Conservation (phyloP, 1,139 yeast genomes). For the Protomyces pachydermus region DNA sequence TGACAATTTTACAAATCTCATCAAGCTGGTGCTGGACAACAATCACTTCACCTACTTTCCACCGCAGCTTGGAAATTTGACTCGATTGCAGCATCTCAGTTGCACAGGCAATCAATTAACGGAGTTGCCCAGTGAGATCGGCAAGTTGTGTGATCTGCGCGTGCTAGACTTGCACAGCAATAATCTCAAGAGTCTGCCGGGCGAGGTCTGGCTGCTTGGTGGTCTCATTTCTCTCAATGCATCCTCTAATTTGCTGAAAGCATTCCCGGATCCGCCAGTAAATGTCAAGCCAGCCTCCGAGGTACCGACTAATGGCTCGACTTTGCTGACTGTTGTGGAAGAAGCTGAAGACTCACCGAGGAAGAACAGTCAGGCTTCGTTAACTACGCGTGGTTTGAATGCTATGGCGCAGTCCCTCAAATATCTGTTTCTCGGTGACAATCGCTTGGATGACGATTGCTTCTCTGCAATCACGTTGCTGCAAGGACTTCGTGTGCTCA, state of each 20-base stretch:
- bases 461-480: slow-evolving; percentile 65
- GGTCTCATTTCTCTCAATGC: slow-evolving; percentile 61
- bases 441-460: slow-evolving; percentile 71
- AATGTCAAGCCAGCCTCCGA: not conserved
- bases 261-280: slow-evolving; percentile 51
- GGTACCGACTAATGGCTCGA: not conserved
- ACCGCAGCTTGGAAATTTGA: slow-evolving; percentile 56
- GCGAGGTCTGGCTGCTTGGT: slow-evolving; percentile 61
- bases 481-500: slow-evolving; percentile 56
- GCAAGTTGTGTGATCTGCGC: slow-evolving; percentile 56
- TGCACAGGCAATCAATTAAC: slow-evolving; percentile 71
- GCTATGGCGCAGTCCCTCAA: slow-evolving; percentile 45
- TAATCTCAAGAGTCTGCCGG: slow-evolving; percentile 67
- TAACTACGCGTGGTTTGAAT: slow-evolving; percentile 24
- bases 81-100: slow-evolving; percentile 60
- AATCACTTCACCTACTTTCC: slow-evolving; percentile 81
- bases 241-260: slow-evolving; percentile 69
- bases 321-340: slow-evolving; percentile 11
- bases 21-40: slow-evolving; percentile 69
- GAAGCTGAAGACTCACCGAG: slow-evolving; percentile 3
- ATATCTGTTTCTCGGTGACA: slow-evolving; percentile 69
- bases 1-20: slow-evolving; percentile 59
- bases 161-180: slow-evolving; percentile 80
- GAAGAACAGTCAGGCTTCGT: slow-evolving; percentile 1
- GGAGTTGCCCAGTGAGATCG: slow-evolving; percentile 63